Evolutionary conservation across 2,329 filamentous ascomycete genomes (phyloP).

Genomic region (Dactylonectria macrodidyma): DNA sequence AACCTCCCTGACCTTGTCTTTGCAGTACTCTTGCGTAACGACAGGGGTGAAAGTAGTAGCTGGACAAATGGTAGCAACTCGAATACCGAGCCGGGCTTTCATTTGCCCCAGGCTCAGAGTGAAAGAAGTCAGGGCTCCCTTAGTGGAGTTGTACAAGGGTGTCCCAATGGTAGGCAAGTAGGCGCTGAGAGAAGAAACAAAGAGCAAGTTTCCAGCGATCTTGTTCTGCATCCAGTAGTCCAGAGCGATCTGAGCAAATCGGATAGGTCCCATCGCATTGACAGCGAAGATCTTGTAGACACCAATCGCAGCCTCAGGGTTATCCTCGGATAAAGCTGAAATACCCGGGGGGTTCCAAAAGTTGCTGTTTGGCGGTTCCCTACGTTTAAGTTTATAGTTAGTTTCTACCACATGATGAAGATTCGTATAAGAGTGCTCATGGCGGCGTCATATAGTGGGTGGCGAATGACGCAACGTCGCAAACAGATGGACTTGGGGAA

Average conservation of each 20-base stretch:
- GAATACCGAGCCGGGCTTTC: conserved; percentile 32
- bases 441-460: too few relatives aligned
- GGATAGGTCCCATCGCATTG: conserved; percentile 48
- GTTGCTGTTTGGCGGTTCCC: conserved; percentile 43
- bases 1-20: neutral
- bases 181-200: conserved; percentile 46
- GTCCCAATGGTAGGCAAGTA: conserved; percentile 50
- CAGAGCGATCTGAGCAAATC: conserved; percentile 47
- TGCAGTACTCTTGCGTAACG: conserved; percentile 11
- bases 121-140: conserved; percentile 45
- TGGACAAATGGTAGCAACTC: conserved; percentile 30
- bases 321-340: conserved; percentile 38
- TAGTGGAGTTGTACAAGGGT: conserved; percentile 51
- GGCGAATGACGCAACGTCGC: too few relatives aligned
- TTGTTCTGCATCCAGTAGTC: conserved; percentile 49
- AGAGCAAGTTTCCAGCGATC: conserved; percentile 42
- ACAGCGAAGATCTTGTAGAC: conserved; percentile 45
- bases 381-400: too few relatives aligned
- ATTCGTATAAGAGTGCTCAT: too few relatives aligned
- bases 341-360: conserved; percentile 50
- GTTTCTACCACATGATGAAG: too few relatives aligned
- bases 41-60: conserved; percentile 7
- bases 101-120: conserved; percentile 33
- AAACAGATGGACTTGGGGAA: too few relatives aligned
- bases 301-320: conserved; percentile 34